Evolutionary conservation across 306 rosid genomes (phyloP), one percentile per base, ranked within the genome.

Genomic region (Cucurbita ficifolia): DNA sequence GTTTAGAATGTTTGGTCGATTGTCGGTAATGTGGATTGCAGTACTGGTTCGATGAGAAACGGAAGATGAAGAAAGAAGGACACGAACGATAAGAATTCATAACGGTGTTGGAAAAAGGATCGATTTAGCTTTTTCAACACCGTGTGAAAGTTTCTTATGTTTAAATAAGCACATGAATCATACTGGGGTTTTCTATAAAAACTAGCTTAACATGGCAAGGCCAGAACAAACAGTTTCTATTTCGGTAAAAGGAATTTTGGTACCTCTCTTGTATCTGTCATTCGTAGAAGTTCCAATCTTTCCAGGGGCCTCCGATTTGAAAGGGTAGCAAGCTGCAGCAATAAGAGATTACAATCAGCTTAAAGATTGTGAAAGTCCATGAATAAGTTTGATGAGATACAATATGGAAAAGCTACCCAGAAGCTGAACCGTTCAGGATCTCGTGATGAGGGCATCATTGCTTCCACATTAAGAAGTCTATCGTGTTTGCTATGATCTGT

Each of bases 391-490:
- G 76, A 14, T 42, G 35, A 39, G 45, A 45, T 22, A 14, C 13
- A 12, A 10, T 0, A 69, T 21, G 56, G 36, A 62, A 48, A 50
- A 33, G 21, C 19, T 82, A 94, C 99, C 99, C 99, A 94, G 63
- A 94, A 94, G 81, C 99, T 94, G 79, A 94, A 91, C 78, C 85
- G 85, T 82, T 94, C 97, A 8, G 97, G 97, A 78, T 94, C 95
- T 76, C 60, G 86, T 2, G 75, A 71, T 22, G 96, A 70, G 58
- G 99, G 99, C 90, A 84, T 94, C 97, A 89, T 89, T 4, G 75
- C 87, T 86, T 94, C 99, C 57, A 85, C 70, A 42, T 82, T 85
- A 33, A 80, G 75, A 77, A 94, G 87, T 86, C 76, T 86, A 83
- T 94, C 99, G 4, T 83, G 84, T 81, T 77, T 86, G 83, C 95